Evolutionary conservation across 1,284 basidiomycete species (phyloP), one percentile per base, ranked within the genome.

Genomic region (Microbotryomycetes sp.): DNA sequence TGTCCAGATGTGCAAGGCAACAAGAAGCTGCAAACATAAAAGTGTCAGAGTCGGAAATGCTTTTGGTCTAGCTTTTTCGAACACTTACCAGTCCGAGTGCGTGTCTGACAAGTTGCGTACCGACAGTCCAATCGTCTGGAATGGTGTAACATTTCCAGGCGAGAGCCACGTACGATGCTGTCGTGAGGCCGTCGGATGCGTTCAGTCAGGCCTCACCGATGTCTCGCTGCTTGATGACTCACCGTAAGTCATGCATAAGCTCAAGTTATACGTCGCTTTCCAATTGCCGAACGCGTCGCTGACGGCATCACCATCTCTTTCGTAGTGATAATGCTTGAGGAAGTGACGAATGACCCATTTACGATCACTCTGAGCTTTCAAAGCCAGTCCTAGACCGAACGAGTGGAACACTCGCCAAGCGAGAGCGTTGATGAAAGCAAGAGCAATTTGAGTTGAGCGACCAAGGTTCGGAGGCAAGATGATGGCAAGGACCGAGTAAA

Each of bases 271-370:
- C 42, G 89, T 81, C 6, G 82, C 81, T 77, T 97, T 97, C 92
- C 93, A 98, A 75, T 94, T 94, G 32, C 81, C 80, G 72, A 97
- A 98, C 0, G 93, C 90, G 74, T 97, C 94, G 53, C 86, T 82
- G 14, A 93, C 84, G 0, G 92, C 92, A 14, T 61, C 65, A 7
- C 67, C 65, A 15, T 63, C 60, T 4, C 42, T 47, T 22, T 71
- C 70, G 75, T 93, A 92, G 66, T 91, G 84, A 60, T 77, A 77
- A 50, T 75, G 85, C 79, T 93, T 93, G 70, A 97, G 77, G 76
- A 88, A 98, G 75, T 97, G 94, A 62, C 91, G 80, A 29, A 98
- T 92, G 53, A 97, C 79, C 81, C 88, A 97, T 76, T 92, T 92
- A 74, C 79, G 83, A 74, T 87, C 81, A 67, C 87, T 88, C 77